Evolutionary conservation across 2,329 filamentous ascomycete species (phyloP).

Genomic region (Thelonectria rubi): DNA sequence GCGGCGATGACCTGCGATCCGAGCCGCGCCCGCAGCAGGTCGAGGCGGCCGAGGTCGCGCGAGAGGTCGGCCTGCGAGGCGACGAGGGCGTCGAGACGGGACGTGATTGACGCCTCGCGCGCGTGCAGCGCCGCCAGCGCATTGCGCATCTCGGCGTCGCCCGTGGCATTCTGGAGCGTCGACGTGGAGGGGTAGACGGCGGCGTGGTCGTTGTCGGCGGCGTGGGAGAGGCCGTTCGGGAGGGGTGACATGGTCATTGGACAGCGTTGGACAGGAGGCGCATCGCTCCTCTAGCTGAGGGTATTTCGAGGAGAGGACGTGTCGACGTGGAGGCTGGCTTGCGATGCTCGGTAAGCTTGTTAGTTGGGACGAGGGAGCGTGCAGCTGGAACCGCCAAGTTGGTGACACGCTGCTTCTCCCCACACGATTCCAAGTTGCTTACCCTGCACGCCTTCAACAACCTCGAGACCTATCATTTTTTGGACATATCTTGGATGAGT

Average conservation of each 20-base stretch:
- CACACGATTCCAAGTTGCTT: constrained; percentile 25
- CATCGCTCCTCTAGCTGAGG: constrained; percentile 51
- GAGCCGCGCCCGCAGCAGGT: constrained; percentile 87
- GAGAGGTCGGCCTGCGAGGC: constrained; percentile 87
- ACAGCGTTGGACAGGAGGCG: constrained; percentile 50
- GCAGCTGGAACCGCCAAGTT: constrained; percentile 14
- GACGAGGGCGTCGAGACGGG: constrained; percentile 78
- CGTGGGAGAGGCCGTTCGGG: constrained; percentile 54
- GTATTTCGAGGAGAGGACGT: constrained; percentile 7
- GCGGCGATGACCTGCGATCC: constrained; percentile 87
- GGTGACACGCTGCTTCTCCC: constrained; percentile 42
- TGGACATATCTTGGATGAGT: too few relatives aligned
- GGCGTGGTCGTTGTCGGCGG: constrained; percentile 45
- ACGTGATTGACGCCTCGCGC: constrained; percentile 78
- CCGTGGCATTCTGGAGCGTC: constrained; percentile 74
- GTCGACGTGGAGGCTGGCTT: constrained; percentile 28
- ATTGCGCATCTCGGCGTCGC: constrained; percentile 80
- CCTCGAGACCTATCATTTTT: not conserved
- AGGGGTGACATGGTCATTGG: constrained; percentile 58
- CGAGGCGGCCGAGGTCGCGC: constrained; percentile 85
- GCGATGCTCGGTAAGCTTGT: constrained; percentile 27
- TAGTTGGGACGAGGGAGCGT: not conserved
- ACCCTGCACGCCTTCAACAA: constrained; percentile 31
- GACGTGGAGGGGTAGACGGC: constrained; percentile 39
- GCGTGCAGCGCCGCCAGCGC: constrained; percentile 78